Conservation (phyloP, 345 rosid species). For the Lepidium didymum region DNA sequence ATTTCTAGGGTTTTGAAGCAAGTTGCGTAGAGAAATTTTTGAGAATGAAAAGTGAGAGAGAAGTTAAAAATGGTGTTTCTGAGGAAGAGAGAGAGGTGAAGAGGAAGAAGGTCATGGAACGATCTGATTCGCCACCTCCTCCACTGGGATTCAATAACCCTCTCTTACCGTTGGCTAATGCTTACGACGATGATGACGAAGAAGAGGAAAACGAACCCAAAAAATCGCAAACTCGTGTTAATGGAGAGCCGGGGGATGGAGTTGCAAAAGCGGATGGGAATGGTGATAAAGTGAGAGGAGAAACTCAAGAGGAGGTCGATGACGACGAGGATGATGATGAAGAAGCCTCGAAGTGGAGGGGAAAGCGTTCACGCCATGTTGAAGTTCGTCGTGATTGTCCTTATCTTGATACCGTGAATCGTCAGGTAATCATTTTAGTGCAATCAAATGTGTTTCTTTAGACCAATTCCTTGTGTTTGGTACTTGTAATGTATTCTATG, state of each 20-base stretch:
- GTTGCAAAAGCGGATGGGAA: neutral
- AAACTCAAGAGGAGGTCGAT: slow-evolving; percentile 28
- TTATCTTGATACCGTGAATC: slow-evolving; percentile 97
- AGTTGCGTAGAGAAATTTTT: neutral
- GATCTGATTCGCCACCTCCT: slow-evolving; percentile 31
- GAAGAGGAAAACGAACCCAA: slow-evolving; percentile 39
- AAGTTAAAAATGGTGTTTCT: slow-evolving; percentile 24
- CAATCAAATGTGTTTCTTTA: neutral
- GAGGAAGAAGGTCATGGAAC: slow-evolving; percentile 39
- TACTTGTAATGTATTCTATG: neutral
- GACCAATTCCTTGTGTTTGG: neutral
- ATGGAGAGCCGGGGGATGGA: slow-evolving; percentile 2
- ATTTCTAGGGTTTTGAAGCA: slow-evolving; percentile 24
- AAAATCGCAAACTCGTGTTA: neutral
- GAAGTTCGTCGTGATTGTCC: slow-evolving; percentile 94
- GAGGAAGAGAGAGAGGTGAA: slow-evolving; percentile 41
- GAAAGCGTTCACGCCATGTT: slow-evolving; percentile 42
- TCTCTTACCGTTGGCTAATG: slow-evolving; percentile 51
- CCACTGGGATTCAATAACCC: slow-evolving; percentile 52
- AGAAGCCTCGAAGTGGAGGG: slow-evolving; percentile 21
- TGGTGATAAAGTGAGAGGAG: slow-evolving; percentile 26
- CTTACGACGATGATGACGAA: slow-evolving; percentile 65
- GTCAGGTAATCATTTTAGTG: slow-evolving; percentile 53
- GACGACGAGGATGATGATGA: slow-evolving; percentile 34
- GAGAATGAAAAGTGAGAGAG: slow-evolving; percentile 39